Percentiles rank a stretch among this genome's conserved stretches.
Conservation (phyloP, 306 rosid genomes). For the Cucumis sativus region Cucumber_9930_V3 NC_026656.2:18887001-18887500, state of each 20-base stretch:
- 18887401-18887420: background rate
- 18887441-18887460: background rate
- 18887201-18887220: background rate
- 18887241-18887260: background rate
- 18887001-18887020: too few species aligned
- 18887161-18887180: background rate
- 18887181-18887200: background rate
- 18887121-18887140: too few species aligned
- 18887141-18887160: background rate
- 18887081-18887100: background rate
- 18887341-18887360: background rate
- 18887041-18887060: background rate
- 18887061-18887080: background rate
- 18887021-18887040: background rate
- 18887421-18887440: background rate
- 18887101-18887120: background rate
- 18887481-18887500: background rate
- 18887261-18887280: conserved; percentile 2
- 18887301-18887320: background rate
- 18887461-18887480: background rate
- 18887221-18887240: background rate
- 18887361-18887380: background rate
- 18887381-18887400: background rate
- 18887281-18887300: conserved; percentile 1
- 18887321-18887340: background rate